Evolutionary conservation across 2,329 filamentous ascomycete species (phyloP).

Genomic region (Dothistroma septosporum): DNA sequence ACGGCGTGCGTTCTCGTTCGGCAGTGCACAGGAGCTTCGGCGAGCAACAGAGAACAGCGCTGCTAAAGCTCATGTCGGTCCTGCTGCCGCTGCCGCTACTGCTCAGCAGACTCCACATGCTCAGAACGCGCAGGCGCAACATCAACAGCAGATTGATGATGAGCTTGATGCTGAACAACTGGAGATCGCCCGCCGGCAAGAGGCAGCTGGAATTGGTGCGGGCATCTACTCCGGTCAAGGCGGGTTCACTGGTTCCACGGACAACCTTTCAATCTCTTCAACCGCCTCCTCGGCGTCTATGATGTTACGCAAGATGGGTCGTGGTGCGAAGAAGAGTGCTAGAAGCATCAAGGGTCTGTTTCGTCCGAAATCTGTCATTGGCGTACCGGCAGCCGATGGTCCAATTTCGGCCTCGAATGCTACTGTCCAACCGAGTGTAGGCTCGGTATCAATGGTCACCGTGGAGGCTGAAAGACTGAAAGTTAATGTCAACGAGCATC

Average conservation of each 20-base stretch:
- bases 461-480: constrained; percentile 87
- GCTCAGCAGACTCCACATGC: constrained; percentile 18
- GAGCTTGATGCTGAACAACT: constrained; percentile 74
- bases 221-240: constrained; percentile 88
- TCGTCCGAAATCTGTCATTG: constrained; percentile 85
- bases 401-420: constrained; percentile 49
- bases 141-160: constrained; percentile 30
- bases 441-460: constrained; percentile 91
- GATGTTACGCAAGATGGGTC: constrained; percentile 98
- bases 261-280: constrained; percentile 88
- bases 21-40: constrained; percentile 85
- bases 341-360: constrained; percentile 91
- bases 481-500: constrained; percentile 71
- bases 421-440: constrained; percentile 56
- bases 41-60: constrained; percentile 63
- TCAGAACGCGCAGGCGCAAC: constrained; percentile 29
- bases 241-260: constrained; percentile 83
- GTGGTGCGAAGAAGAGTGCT: constrained; percentile 92
- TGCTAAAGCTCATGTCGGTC: constrained; percentile 8
- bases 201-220: constrained; percentile 84
- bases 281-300: constrained; percentile 85
- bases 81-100: constrained; percentile 11
- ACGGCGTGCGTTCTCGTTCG: constrained; percentile 91
- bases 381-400: constrained; percentile 67
- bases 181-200: constrained; percentile 86